Evolutionary conservation across 2,329 filamentous ascomycete species (phyloP), one percentile per base, ranked within the genome.

Genomic region (Fusarium sp.): DNA sequence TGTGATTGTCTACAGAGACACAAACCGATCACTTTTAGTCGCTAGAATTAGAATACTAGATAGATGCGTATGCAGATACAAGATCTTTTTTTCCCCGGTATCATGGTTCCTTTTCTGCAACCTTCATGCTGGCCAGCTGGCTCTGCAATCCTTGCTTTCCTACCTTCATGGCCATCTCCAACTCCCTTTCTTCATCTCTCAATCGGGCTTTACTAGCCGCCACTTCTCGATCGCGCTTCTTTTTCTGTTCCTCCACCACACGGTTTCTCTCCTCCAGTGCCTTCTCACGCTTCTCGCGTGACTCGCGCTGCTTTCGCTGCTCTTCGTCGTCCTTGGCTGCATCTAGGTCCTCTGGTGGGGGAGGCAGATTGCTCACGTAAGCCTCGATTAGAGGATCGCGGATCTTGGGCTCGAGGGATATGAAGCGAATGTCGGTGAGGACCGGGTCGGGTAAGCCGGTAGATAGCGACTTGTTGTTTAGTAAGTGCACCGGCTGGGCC

Each of bases 81-180:
- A 47, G 36, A 64, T 51, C 48, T 45, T 38, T 18, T 49, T 26
- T 24, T n/a, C 15, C 15, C 12, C 26, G 33, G n/a, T 57, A 75
- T 73, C 49, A 79, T 24, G 70, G 72, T 13, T 70, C 66, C 51
- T 78, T 73, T 24, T 64, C 71, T 36, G 78, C 68, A 51, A 75
- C 66, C 42, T 75, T 76, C 78, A 79, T 79, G 57, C 71, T 80
- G 26, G 80, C 81, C 63, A 93, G 78, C 79, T 94, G 91, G 31
- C 87, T 88, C 77, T 89, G 88, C 73, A 94, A 71, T 1, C 92
- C 92, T 68, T 87, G 89, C 81, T 92, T 93, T 1, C 88, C 87
- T 18, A 94, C 87, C 66, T 87, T 87, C 90, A 94, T 92, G 2
- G 92, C 93, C 71, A 86, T 84, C 78, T 93, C 88, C 63, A 94